phyloP scores from a whole-genome alignment of 805 yeast species.

The Candida namnaoensis region DNA sequence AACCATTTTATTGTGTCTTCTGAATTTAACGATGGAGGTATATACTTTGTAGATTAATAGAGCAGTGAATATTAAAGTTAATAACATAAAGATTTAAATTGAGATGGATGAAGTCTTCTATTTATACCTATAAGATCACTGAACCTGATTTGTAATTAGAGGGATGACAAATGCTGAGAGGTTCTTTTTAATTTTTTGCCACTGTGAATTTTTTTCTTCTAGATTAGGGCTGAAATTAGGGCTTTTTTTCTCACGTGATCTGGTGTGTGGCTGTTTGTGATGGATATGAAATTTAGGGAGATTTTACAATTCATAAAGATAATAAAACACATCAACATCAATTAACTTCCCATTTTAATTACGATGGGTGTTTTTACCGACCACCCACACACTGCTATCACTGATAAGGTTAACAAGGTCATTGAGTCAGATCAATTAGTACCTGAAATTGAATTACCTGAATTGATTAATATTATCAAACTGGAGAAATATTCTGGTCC shows the following conservation, averaged over 20 bases:
- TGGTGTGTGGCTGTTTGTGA: too few relatives aligned
- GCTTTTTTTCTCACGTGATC: too few relatives aligned
- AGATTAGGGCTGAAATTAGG: too few relatives aligned
- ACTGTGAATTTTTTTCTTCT: too few relatives aligned
- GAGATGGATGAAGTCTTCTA: too few relatives aligned
- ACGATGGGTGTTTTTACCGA: conserved; percentile 48
- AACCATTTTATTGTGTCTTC: conserved; percentile 32
- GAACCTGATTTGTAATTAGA: too few relatives aligned
- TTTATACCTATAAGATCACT: too few relatives aligned
- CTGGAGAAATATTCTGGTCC: conserved; percentile 30
- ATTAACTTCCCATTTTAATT: neutral
- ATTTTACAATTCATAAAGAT: too few relatives aligned
- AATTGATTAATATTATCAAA: conserved; percentile 23
- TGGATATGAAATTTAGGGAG: neutral
- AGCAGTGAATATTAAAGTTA: neutral
- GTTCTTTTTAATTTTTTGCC: too few relatives aligned
- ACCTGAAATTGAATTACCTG: conserved; percentile 25
- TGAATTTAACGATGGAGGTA: neutral
- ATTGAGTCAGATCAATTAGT: conserved; percentile 21
- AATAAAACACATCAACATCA: too few relatives aligned
- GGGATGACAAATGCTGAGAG: too few relatives aligned
- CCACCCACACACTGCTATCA: conserved; percentile 63
- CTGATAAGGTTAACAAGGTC: conserved; percentile 51
- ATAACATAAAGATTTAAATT: neutral
- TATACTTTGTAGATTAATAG: neutral